Conservation (phyloP, 306 rosid species). For the Dryas alaskensis region DNA sequence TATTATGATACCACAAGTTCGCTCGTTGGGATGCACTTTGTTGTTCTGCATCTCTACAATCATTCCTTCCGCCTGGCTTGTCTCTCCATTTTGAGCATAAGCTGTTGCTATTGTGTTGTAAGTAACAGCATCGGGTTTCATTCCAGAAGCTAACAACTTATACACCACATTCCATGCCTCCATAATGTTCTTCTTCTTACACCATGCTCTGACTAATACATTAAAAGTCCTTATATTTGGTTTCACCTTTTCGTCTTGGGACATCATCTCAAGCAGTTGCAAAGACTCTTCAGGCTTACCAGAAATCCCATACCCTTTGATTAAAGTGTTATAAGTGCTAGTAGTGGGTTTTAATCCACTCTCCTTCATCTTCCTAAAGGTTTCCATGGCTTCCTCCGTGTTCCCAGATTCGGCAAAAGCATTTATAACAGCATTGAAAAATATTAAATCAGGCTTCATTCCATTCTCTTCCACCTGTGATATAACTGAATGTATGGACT, state of each 20-base stretch:
- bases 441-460: conserved; percentile 59
- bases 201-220: conserved; percentile 60
- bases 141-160: conserved; percentile 49
- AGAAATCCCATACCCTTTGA: conserved; percentile 68
- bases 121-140: conserved; percentile 60
- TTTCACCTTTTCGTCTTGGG: conserved; percentile 41
- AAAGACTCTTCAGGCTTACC: conserved; percentile 60
- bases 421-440: conserved; percentile 59
- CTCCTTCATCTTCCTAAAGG: conserved; percentile 54
- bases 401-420: conserved; percentile 68
- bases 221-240: conserved; percentile 69
- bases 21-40: conserved; percentile 49
- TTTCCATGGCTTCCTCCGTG: conserved; percentile 57
- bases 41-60: conserved; percentile 58
- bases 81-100: conserved; percentile 59
- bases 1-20: conserved; percentile 52
- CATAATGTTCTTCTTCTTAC: conserved; percentile 37
- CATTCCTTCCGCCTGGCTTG: conserved; percentile 50
- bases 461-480: conserved; percentile 56
- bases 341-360: conserved; percentile 52
- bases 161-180: conserved; percentile 64
- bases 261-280: conserved; percentile 56
- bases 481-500: conserved; percentile 45
- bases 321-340: conserved; percentile 57
- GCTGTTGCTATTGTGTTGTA: conserved; percentile 64